phyloP scores from a whole-genome alignment of 129 eudicot genomes.

The Artemisia annua region DNA sequence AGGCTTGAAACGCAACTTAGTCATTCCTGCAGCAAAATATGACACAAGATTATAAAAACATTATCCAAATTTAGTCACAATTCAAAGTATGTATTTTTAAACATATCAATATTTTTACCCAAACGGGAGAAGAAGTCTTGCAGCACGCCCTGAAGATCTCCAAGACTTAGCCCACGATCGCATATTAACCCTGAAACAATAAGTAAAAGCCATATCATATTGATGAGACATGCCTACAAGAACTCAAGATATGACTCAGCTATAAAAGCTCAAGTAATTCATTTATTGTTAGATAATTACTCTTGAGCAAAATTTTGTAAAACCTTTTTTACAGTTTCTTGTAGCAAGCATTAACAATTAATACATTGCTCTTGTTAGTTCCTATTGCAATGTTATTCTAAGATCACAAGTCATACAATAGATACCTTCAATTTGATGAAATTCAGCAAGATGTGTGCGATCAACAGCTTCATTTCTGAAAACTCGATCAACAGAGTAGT shows the following conservation, averaged over 20 bases:
- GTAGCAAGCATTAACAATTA: conserved; percentile 2
- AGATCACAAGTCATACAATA: not conserved
- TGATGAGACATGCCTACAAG: not conserved
- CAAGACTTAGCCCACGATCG: too few relatives aligned
- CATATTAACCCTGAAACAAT: conserved; percentile 49
- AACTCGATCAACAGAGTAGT: conserved; percentile 87
- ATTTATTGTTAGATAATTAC: not conserved
- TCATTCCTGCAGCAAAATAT: conserved; percentile 65
- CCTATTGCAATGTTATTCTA: not conserved
- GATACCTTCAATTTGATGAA: conserved; percentile 97
- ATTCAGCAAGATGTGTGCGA: conserved; percentile 92
- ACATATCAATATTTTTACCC: too few relatives aligned
- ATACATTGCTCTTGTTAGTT: not conserved
- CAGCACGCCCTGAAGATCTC: too few relatives aligned
- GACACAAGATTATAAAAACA: not conserved
- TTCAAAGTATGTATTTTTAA: too few relatives aligned
- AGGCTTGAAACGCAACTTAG: conserved; percentile 92
- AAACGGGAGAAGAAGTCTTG: too few relatives aligned
- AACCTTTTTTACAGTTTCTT: not conserved
- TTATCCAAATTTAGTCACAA: too few relatives aligned
- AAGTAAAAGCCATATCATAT: conserved; percentile 4
- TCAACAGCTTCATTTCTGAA: conserved; percentile 99
- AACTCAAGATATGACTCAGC: not conserved
- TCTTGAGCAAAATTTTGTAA: not conserved
- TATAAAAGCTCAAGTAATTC: not conserved